Evolutionary conservation across 345 rosid genomes (phyloP).

Genomic region (Hirschfeldia incana): DNA sequence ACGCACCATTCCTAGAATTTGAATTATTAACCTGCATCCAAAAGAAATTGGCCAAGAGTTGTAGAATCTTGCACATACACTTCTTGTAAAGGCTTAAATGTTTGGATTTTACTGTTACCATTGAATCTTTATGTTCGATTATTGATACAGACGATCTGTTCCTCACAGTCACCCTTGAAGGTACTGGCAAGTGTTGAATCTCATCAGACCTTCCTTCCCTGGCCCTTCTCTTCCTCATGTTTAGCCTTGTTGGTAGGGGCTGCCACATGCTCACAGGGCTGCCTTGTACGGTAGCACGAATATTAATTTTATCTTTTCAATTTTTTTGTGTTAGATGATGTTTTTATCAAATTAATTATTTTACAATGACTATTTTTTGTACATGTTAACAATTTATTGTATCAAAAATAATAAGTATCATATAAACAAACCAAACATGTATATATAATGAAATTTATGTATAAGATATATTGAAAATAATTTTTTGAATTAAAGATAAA

Average conservation of each 20-base stretch:
- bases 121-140: conserved; percentile 65
- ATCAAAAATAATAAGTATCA: too few relatives aligned
- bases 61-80: background rate
- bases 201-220: conserved; percentile 85
- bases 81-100: background rate
- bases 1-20: conserved; percentile 47
- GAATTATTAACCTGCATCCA: conserved; percentile 52
- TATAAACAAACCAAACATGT: too few relatives aligned
- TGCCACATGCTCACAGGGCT: conserved; percentile 40
- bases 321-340: too few relatives aligned
- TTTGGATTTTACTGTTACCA: conserved; percentile 49
- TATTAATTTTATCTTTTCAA: too few relatives aligned
- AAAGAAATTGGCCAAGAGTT: background rate
- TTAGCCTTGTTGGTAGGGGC: conserved; percentile 93
- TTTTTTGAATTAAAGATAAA: too few relatives aligned
- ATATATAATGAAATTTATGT: too few relatives aligned
- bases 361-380: too few relatives aligned
- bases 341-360: too few relatives aligned
- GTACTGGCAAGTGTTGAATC: conserved; percentile 80
- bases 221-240: conserved; percentile 79
- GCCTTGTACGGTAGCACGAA: too few relatives aligned
- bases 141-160: conserved; percentile 55
- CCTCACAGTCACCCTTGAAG: conserved; percentile 78
- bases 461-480: too few relatives aligned
- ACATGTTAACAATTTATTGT: too few relatives aligned